phyloP scores from a whole-genome alignment of 352 stramenopile species.

The Phytophthora pluvialis region DNA sequence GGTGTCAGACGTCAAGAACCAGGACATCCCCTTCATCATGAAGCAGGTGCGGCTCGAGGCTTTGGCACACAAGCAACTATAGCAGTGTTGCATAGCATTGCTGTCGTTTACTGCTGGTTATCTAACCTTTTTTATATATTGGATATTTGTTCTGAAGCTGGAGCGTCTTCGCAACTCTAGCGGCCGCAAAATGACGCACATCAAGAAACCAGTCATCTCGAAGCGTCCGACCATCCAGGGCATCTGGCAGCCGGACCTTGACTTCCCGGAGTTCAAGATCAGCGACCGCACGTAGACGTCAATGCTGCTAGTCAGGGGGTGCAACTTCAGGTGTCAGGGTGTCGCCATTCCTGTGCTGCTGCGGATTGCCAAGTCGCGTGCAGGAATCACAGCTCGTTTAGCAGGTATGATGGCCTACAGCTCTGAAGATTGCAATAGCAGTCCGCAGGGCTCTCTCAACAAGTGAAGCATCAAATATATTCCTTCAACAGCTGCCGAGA shows the following conservation, averaged over 20 bases:
- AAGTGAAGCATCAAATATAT: slow-evolving; percentile 57
- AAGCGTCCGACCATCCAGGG: slow-evolving; percentile 85
- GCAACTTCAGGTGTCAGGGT: slow-evolving; percentile 1
- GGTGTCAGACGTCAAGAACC: slow-evolving; percentile 90
- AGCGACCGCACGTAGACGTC: slow-evolving; percentile 57
- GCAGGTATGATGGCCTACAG: neutral
- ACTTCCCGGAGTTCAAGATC: slow-evolving; percentile 88
- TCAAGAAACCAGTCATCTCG: slow-evolving; percentile 86
- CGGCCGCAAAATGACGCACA: slow-evolving; percentile 87
- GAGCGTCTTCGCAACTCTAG: slow-evolving; percentile 87
- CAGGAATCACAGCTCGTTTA: neutral
- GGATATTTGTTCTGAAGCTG: slow-evolving; percentile 45
- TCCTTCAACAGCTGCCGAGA: slow-evolving; percentile 37
- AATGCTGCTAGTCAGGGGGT: slow-evolving; percentile 12
- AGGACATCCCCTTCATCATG: slow-evolving; percentile 84
- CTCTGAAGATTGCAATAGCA: slow-evolving; percentile 21
- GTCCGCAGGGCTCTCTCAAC: slow-evolving; percentile 14
- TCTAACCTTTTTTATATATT: slow-evolving; percentile 3
- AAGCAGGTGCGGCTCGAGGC: slow-evolving; percentile 56
- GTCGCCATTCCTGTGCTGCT: neutral
- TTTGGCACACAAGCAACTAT: neutral
- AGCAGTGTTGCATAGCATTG: neutral
- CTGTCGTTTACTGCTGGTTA: neutral
- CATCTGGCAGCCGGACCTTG: slow-evolving; percentile 88
- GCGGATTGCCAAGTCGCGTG: neutral